Base-by-base conservation (phyloP, 805 yeast species). In the Candida coleopterorum region DNA sequence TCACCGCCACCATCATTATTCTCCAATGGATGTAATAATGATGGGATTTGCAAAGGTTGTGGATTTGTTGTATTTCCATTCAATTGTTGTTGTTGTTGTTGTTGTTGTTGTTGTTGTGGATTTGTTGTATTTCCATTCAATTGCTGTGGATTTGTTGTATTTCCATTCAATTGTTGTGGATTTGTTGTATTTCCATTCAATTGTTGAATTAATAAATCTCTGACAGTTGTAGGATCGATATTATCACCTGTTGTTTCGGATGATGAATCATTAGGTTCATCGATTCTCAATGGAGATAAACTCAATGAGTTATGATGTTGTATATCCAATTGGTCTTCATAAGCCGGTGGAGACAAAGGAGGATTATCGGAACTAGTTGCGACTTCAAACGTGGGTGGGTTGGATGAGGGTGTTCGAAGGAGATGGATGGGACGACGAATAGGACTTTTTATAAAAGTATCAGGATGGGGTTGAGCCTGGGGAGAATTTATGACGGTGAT, bases 381-480 rank as follows among this genome's bases (percentile, higher is more conserved):
- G 3, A 55, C 56, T 14, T 50, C 75, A 43, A 81, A 80, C 4
- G 85, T 75, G 1, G 86, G 87, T 4, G 86, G 86, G 26, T 76
- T 76, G 25, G 64, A 48, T 4, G 78, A 68, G 12, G 83, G 85
- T 45, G 67, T 61, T 34, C 84, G 60, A 8, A 74, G 50, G 15
- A 75, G 52, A 47, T 73, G 75, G 18, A 79, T 70, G 0, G 86
- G 84, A 23, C 82, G 46, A 25, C 44, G 46, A 6, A 52, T 22
- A 2, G 76, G 64, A 1, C 82, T 74, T 17, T 66, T 58, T 14
- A 31, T 17, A 34, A 60, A 49, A 1, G 62, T 55, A 2, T 48
- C 58, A 4, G 62, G 59, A 44, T 55, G 60, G 2, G 86, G 86
- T 31, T 70, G 51, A 4, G 85, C 87, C 42, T 78, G 88, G 1